Conservation (phyloP, 805 yeast species). For the Blastobotrys americana region DNA sequence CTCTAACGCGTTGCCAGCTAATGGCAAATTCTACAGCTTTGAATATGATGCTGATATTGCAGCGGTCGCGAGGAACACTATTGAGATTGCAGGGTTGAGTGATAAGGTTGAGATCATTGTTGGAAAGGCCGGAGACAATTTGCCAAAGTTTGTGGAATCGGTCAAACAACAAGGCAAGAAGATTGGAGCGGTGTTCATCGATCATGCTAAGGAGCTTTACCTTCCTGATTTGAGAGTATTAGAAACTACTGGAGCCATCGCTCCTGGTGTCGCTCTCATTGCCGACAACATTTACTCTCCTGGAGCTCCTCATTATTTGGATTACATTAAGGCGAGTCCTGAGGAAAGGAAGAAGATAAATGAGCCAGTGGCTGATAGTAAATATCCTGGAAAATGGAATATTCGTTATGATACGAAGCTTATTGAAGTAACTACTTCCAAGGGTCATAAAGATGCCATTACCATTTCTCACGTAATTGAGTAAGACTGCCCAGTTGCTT, state of each 20-base stretch:
- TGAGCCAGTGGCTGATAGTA: not conserved
- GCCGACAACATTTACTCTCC: constrained; percentile 6
- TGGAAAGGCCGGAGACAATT: constrained; percentile 13
- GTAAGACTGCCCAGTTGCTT: too few relatives aligned
- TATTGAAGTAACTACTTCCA: not conserved
- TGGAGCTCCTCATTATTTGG: constrained; percentile 4
- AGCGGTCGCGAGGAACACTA: constrained; percentile 12
- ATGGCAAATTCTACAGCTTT: constrained; percentile 9
- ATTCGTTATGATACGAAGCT: not conserved
- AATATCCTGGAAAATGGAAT: not conserved
- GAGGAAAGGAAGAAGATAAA: not conserved
- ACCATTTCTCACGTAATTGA: not conserved
- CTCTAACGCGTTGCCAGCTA: constrained; percentile 12
- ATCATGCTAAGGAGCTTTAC: constrained; percentile 12
- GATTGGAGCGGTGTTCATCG: constrained; percentile 8
- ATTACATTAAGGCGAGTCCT: not conserved
- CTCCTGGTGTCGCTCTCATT: constrained; percentile 10
- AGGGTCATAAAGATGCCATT: not conserved
- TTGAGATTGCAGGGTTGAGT: constrained; percentile 14
- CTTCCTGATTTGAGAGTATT: constrained; percentile 10
- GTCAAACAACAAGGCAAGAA: not conserved
- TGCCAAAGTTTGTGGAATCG: constrained; percentile 7
- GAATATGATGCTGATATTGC: constrained; percentile 14
- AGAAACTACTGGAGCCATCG: constrained; percentile 11
- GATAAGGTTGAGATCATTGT: constrained; percentile 14